Base-by-base conservation (phyloP, 2,329 filamentous ascomycete species). In the Blastomyces parvus region DNA sequence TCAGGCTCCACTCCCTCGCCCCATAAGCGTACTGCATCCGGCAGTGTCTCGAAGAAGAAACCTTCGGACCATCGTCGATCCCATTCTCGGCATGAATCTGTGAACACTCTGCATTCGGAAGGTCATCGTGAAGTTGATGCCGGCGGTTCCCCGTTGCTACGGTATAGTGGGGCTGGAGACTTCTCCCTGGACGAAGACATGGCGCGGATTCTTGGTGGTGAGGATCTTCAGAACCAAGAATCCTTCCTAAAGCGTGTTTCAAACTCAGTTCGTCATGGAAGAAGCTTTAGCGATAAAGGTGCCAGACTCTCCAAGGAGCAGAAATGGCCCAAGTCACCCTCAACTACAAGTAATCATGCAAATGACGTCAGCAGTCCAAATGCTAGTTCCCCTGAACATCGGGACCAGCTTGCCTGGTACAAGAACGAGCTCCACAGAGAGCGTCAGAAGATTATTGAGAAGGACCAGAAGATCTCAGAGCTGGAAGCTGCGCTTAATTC, bases 161-260 rank as follows among this genome's bases (percentile, higher is more conserved):
- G 87, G 70, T 90, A 84, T 65, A 96, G 88, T 74, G 83, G 84
- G 53, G 90, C 90, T 61, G 90, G 87, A 62, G 91, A 96, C 67
- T 94, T 97, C 71, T 94, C 89, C 64, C 86, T 96, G 87, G 93
- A 97, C 67, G 92, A 97, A 74, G 94, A 97, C 72, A 91, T 97
- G 85, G 89, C 90, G 62, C 88, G 92, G 63, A 93, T 97, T 64
- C 81, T 96, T 64, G 88, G 86, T 50, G 87, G 85, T 25, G 90
- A 93, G 65, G 72, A 62, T 67, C 11, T 60, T 60, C 56, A 76
- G 69, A 81, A 83, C 53, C 88, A 86, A 40, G 87, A 90, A 33
- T 93, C 90, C 0, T 89, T 97, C 65, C 80, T 97, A 66, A 89
- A 90, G 63, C 86, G 91, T 61, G 89, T 97, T 50, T 97, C 94